Conservation (phyloP, 1,139 yeast species). For the Scheffersomyces stambukii region DNA sequence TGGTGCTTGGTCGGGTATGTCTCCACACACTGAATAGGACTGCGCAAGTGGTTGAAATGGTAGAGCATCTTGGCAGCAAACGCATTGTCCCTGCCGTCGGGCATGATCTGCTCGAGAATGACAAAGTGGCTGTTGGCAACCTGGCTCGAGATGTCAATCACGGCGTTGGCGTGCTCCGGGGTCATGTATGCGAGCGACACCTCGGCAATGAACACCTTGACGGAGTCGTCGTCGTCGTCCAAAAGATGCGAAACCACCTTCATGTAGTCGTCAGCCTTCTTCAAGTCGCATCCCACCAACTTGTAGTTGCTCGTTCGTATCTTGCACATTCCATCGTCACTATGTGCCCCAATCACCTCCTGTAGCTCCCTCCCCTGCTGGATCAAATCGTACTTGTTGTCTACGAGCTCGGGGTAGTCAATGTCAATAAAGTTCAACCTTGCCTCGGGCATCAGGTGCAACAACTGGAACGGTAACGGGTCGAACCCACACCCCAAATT, state of each 20-base stretch:
- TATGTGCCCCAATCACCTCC: slow-evolving; percentile 37
- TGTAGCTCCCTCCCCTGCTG: slow-evolving; percentile 42
- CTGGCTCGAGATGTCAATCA: slow-evolving; percentile 48
- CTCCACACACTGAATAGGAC: slow-evolving; percentile 67
- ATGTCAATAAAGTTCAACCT: slow-evolving; percentile 54
- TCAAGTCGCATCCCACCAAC: slow-evolving; percentile 70
- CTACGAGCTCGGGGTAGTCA: slow-evolving; percentile 68
- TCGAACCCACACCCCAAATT: slow-evolving; percentile 84
- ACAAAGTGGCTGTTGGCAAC: slow-evolving; percentile 57
- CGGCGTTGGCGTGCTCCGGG: slow-evolving; percentile 61
- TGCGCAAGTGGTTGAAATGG: slow-evolving; percentile 63
- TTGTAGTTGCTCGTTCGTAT: slow-evolving; percentile 47
- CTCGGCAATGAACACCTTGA: slow-evolving; percentile 70
- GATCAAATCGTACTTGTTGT: slow-evolving; percentile 52
- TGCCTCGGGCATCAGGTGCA: slow-evolving; percentile 16
- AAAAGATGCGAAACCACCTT: slow-evolving; percentile 21
- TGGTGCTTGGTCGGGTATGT: slow-evolving; percentile 49
- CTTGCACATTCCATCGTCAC: slow-evolving; percentile 19
- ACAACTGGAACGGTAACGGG: slow-evolving; percentile 68
- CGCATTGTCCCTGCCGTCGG: slow-evolving; percentile 58
- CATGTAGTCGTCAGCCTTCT: slow-evolving; percentile 41
- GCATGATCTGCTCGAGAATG: slow-evolving; percentile 69
- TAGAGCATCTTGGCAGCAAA: slow-evolving; percentile 73
- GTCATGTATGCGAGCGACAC: slow-evolving; percentile 82
- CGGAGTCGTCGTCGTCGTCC: slow-evolving; percentile 15